A percentile compares a stretch with the other conserved stretches of the same genome.
Conservation (phyloP, 2,329 filamentous ascomycete species). For the Dothiorella sarmentorum region DNA sequence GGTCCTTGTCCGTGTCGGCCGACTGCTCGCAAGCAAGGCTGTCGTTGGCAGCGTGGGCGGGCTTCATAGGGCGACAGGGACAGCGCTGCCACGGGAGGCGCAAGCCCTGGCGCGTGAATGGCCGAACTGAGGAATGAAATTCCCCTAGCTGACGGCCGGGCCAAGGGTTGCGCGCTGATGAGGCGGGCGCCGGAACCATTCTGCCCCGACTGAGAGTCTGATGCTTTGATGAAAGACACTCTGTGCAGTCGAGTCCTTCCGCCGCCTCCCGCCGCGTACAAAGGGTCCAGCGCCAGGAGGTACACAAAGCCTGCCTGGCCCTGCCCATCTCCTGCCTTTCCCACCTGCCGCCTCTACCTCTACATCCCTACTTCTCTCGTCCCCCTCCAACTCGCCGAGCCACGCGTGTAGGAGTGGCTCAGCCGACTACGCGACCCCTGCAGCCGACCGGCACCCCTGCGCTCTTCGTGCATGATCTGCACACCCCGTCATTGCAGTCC, state of each 20-base stretch:
- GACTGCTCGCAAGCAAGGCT: slow-evolving; percentile 5
- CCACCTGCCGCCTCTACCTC: neutral
- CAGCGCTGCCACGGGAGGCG: neutral
- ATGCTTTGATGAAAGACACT: neutral
- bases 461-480: slow-evolving; percentile 15
- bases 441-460: slow-evolving; percentile 8
- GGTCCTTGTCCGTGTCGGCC: neutral
- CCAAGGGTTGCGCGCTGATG: neutral
- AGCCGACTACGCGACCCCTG: slow-evolving; percentile 10
- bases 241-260: neutral
- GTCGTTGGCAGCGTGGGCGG: neutral
- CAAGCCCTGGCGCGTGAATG: slow-evolving; percentile 1
- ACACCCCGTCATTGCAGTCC: slow-evolving; percentile 14
- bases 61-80: neutral
- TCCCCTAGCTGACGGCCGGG: neutral
- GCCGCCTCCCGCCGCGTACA: neutral
- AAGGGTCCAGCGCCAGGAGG: neutral
- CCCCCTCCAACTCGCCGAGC: slow-evolving; percentile 2
- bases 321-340: neutral
- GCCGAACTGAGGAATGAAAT: neutral
- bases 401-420: slow-evolving; percentile 13
- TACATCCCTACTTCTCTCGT: neutral
- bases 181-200: slow-evolving; percentile 4
- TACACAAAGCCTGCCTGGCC: neutral
- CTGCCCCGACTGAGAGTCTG: neutral